Evolutionary conservation across 441 rosid species (phyloP).

Genomic region (Cnidoscolus chayamansa): DNA sequence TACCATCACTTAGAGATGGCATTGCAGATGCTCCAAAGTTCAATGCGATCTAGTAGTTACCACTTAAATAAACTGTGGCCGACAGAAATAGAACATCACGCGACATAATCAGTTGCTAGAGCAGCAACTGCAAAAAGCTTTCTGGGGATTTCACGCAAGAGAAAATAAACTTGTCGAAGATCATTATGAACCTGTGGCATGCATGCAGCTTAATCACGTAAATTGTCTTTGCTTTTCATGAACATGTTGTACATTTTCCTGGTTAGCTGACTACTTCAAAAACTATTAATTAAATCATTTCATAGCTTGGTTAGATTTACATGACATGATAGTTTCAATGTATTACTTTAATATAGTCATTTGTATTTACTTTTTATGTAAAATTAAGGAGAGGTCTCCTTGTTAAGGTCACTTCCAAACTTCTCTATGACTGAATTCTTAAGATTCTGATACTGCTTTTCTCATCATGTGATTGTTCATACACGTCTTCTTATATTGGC

Average conservation of each 20-base stretch:
- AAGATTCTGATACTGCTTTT: too few relatives aligned
- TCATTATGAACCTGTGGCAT: too few relatives aligned
- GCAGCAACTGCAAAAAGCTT: not conserved
- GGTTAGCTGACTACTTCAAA: too few relatives aligned
- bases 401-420: too few relatives aligned
- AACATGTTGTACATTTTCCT: not conserved
- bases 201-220: conserved; percentile 10
- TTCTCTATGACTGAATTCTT: too few relatives aligned
- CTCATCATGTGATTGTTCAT: too few relatives aligned
- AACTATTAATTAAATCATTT: too few relatives aligned
- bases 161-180: too few relatives aligned
- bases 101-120: conserved; percentile 1
- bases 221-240: not conserved
- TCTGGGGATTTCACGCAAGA: too few relatives aligned
- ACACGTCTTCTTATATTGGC: too few relatives aligned
- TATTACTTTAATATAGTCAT: not conserved
- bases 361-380: not conserved
- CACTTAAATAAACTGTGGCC: not conserved
- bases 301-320: not conserved
- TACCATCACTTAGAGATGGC: conserved; percentile 29
- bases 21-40: conserved; percentile 22
- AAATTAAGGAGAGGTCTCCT: not conserved
- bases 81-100: not conserved
- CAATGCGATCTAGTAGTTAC: not conserved
- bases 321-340: not conserved